Evolutionary conservation across 2,329 filamentous ascomycete species (phyloP).

Genomic region (Colletotrichum incanum): DNA sequence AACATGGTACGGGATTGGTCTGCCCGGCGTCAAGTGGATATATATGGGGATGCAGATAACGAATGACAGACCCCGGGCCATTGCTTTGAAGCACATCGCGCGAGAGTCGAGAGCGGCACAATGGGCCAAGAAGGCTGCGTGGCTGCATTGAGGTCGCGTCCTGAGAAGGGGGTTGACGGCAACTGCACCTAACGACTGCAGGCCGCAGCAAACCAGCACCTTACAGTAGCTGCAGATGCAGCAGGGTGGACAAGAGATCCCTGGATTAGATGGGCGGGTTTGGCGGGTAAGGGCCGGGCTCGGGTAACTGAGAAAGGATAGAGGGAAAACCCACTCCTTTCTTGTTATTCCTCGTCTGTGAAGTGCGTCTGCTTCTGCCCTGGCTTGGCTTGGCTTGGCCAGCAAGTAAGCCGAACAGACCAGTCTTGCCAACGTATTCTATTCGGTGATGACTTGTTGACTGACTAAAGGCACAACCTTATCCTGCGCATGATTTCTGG

Average conservation of each 20-base stretch:
- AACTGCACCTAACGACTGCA: conserved; percentile 5
- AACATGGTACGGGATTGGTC: conserved; percentile 26
- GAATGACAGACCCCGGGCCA: conserved; percentile 20
- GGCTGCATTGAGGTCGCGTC: conserved; percentile 1
- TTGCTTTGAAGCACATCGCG: conserved; percentile 18
- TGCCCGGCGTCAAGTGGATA: neutral
- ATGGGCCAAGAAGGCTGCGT: conserved; percentile 13
- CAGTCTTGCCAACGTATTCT: neutral
- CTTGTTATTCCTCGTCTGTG: neutral
- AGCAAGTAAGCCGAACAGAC: neutral
- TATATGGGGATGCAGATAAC: conserved; percentile 11
- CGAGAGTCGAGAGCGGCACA: conserved; percentile 34
- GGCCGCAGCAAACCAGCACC: conserved; percentile 16
- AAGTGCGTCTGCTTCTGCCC: neutral
- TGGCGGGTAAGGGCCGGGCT: conserved; percentile 28
- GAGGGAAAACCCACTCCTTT: neutral
- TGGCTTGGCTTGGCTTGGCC: neutral
- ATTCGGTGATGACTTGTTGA: neutral
- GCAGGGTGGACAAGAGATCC: conserved; percentile 32
- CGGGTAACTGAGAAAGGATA: conserved; percentile 6
- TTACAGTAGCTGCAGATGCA: conserved; percentile 31
- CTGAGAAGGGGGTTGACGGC: conserved; percentile 13
- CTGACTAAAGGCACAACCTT: neutral
- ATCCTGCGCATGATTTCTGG: neutral
- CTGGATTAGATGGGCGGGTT: conserved; percentile 35